Conservation (phyloP, 2,329 filamentous ascomycete species). For the Tolypocladium inflatum region DNA sequence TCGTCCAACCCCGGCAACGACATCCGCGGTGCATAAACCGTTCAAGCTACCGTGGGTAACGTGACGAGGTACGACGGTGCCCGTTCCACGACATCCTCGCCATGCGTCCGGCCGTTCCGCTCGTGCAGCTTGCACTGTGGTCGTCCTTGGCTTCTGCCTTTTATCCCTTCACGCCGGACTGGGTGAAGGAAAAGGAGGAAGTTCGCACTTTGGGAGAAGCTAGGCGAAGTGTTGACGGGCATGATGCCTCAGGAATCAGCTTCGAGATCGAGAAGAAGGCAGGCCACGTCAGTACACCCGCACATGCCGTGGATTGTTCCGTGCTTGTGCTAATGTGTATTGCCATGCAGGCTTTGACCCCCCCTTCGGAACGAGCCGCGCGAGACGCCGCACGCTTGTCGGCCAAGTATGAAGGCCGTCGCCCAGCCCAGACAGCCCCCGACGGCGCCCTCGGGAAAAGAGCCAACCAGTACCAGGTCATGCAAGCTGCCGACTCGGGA, state of each 20-base stretch:
- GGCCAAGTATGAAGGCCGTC: slow-evolving; percentile 24
- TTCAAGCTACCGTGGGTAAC: background rate
- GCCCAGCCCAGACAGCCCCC: background rate
- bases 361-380: slow-evolving; percentile 24
- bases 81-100: slow-evolving; percentile 9
- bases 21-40: background rate
- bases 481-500: slow-evolving; percentile 34
- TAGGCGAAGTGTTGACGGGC: slow-evolving; percentile 10
- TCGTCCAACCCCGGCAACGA: background rate
- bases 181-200: slow-evolving; percentile 20
- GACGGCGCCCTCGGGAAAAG: slow-evolving; percentile 20
- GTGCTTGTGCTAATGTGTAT: background rate
- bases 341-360: slow-evolving; percentile 18
- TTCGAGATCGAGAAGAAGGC: slow-evolving; percentile 31
- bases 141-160: slow-evolving; percentile 36
- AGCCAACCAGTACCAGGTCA: slow-evolving; percentile 36
- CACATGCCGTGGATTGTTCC: background rate
- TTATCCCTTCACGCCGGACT: slow-evolving; percentile 32
- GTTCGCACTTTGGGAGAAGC: slow-evolving; percentile 9
- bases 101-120: slow-evolving; percentile 30
- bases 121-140: slow-evolving; percentile 40
- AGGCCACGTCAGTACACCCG: slow-evolving; percentile 6
- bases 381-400: slow-evolving; percentile 18
- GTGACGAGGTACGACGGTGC: slow-evolving; percentile 1
- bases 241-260: slow-evolving; percentile 17